Conservation (phyloP, 2,329 filamentous ascomycete species). For the Fusarium neocosmosporiellum region DNA sequence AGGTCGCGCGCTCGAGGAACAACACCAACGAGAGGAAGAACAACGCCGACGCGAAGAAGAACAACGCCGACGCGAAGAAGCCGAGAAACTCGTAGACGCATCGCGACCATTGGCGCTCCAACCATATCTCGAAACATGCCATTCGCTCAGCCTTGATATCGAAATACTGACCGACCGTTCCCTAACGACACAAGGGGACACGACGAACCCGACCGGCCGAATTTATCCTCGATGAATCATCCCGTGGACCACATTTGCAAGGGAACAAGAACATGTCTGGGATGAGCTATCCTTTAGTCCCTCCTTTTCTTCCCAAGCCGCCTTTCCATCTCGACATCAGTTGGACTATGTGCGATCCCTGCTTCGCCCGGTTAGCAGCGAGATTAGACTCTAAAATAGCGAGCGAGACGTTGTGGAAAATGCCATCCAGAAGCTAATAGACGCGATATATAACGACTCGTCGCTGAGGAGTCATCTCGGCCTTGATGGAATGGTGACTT, state of each 20-base stretch:
- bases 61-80: background rate
- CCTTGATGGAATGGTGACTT: slow-evolving; percentile 48
- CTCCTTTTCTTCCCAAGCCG: slow-evolving; percentile 42
- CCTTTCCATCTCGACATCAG: slow-evolving; percentile 49
- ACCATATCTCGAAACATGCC: slow-evolving; percentile 49
- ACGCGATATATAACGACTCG: slow-evolving; percentile 41
- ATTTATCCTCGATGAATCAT: slow-evolving; percentile 50
- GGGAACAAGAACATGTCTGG: slow-evolving; percentile 48
- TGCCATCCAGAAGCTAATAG: slow-evolving; percentile 48
- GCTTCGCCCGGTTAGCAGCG: slow-evolving; percentile 48
- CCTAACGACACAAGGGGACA: slow-evolving; percentile 48
- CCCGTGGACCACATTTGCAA: slow-evolving; percentile 49
- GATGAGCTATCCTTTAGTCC: slow-evolving; percentile 40
- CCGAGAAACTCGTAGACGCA: background rate
- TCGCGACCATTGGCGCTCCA: slow-evolving; percentile 37
- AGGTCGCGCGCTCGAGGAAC: background rate
- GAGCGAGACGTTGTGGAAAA: slow-evolving; percentile 52
- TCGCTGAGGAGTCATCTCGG: slow-evolving; percentile 44
- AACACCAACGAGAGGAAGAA: background rate
- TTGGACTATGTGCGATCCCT: slow-evolving; percentile 48
- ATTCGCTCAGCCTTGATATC: slow-evolving; percentile 46
- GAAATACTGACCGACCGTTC: slow-evolving; percentile 47
- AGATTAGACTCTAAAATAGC: slow-evolving; percentile 49
- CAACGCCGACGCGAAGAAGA: background rate
- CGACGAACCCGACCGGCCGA: slow-evolving; percentile 48